These are phyloP conservation scores for Neltuma alba DNA, from an alignment of 306 rosid species.

Conservation along the genomic window DNA sequence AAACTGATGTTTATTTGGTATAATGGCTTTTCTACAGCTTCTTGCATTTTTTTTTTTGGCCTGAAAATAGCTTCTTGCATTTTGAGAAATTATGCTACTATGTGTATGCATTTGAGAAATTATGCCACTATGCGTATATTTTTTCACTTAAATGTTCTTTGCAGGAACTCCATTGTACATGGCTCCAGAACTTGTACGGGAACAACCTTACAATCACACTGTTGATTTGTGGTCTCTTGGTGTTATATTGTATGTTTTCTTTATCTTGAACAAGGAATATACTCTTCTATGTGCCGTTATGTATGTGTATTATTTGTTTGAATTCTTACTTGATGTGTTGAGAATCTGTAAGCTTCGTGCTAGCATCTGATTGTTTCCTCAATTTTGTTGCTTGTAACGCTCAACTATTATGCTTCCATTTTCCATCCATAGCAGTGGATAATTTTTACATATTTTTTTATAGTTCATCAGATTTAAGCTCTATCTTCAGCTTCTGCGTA, in stretches of 20 bases:
- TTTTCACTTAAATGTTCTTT: conserved; percentile 19
- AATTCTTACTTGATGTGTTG: conserved; percentile 18
- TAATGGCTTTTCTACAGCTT: conserved; percentile 25
- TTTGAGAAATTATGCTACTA: conserved; percentile 9
- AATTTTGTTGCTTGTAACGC: conserved; percentile 33
- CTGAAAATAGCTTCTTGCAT: conserved; percentile 16
- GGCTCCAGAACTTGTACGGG: conserved; percentile 99
- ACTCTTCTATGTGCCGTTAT: conserved; percentile 32
- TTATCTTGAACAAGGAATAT: conserved; percentile 30
- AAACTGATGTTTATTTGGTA: conserved; percentile 15
- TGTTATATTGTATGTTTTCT: conserved; percentile 79
- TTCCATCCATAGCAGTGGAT: not conserved
- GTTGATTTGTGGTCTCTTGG: conserved; percentile 99
- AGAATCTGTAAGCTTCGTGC: not conserved
- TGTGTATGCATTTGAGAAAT: conserved; percentile 20
- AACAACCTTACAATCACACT: conserved; percentile 95
- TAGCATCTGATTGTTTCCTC: conserved; percentile 11
- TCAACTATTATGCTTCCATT: conserved; percentile 19
- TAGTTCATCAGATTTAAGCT: no score
- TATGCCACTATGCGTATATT: not conserved
- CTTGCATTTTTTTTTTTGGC: not conserved
- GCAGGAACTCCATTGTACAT: conserved; percentile 95
- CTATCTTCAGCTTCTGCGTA: not conserved
- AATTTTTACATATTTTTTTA: not conserved
- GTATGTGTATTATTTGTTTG: conserved; percentile 20